A percentile compares a stretch with the other conserved stretches of the same genome.
Conservation (phyloP, 129 eudicot species). For the Mikania micrantha region DNA sequence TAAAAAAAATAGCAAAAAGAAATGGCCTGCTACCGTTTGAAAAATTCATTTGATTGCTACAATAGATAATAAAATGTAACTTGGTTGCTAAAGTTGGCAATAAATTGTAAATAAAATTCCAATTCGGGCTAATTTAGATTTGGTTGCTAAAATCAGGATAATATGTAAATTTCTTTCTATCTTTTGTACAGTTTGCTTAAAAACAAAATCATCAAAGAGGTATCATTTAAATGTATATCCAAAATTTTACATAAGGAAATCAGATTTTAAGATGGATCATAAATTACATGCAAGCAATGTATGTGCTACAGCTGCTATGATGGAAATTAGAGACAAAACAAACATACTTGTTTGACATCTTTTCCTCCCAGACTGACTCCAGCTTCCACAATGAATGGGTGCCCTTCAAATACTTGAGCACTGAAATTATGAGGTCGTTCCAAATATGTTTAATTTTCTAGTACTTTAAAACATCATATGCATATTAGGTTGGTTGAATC, state of each 20-base stretch:
- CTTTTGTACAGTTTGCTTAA: not conserved
- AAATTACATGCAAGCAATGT: not conserved
- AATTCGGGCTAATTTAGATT: not conserved
- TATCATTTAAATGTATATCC: not conserved
- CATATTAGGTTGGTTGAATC: not conserved
- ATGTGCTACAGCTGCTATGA: not conserved
- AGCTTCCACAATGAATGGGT: slow-evolving; percentile 97
- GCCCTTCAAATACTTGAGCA: slow-evolving; percentile 99
- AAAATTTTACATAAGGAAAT: not conserved
- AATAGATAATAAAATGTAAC: not conserved
- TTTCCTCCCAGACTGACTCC: slow-evolving; percentile 98
- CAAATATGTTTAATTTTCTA: not conserved
- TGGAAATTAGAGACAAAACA: not conserved
- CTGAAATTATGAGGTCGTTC: slow-evolving; percentile 37
- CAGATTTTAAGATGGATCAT: not conserved
- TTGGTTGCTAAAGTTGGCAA: not conserved
- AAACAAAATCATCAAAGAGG: not conserved
- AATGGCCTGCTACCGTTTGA: not conserved
- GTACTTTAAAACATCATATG: not conserved
- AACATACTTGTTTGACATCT: slow-evolving; percentile 95
- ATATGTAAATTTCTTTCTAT: not conserved
- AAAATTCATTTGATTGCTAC: not conserved
- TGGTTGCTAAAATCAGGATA: not conserved
- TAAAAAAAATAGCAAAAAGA: too few species aligned
- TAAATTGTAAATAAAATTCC: not conserved